A percentile compares a stretch with the other conserved stretches of the same genome.
phyloP scores from a whole-genome alignment of 306 rosid species.

The Citrullus colocynthis region DNA sequence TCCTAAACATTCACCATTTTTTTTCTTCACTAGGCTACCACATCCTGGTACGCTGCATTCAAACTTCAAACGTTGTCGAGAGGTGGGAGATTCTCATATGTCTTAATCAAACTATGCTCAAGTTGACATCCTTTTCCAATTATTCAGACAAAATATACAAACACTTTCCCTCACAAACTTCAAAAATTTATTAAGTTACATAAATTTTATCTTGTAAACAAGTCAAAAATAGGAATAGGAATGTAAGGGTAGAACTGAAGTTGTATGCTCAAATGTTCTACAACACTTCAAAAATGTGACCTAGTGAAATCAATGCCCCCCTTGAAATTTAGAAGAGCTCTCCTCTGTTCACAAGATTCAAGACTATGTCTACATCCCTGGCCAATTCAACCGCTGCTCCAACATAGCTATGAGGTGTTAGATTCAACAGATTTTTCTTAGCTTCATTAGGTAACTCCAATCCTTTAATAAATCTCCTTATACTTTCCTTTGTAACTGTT shows the following conservation, averaged over 20 bases:
- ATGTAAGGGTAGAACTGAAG: neutral
- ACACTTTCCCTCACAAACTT: neutral
- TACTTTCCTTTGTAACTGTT: constrained; percentile 62
- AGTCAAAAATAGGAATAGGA: neutral
- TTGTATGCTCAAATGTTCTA: neutral
- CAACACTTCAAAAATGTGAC: neutral
- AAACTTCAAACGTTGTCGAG: no score
- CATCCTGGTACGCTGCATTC: no score
- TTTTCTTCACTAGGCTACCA: no score
- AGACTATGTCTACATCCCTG: constrained; percentile 28
- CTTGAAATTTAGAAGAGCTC: constrained; percentile 2
- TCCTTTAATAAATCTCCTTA: constrained; percentile 55
- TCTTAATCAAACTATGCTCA: neutral
- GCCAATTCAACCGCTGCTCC: constrained; percentile 86
- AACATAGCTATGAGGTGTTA: constrained; percentile 68
- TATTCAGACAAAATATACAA: neutral
- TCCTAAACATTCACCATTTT: no score
- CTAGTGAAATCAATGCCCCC: constrained; percentile 1
- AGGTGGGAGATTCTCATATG: no score
- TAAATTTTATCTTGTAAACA: neutral
- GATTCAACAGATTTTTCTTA: constrained; percentile 42
- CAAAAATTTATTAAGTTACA: neutral
- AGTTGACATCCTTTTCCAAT: neutral
- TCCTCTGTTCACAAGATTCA: constrained; percentile 18
- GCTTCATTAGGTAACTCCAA: constrained; percentile 63